A percentile compares a stretch with the other conserved stretches of the same genome.
Conservation (phyloP, 202 grass and related monocot genomes). For the Setaria italica region DNA sequence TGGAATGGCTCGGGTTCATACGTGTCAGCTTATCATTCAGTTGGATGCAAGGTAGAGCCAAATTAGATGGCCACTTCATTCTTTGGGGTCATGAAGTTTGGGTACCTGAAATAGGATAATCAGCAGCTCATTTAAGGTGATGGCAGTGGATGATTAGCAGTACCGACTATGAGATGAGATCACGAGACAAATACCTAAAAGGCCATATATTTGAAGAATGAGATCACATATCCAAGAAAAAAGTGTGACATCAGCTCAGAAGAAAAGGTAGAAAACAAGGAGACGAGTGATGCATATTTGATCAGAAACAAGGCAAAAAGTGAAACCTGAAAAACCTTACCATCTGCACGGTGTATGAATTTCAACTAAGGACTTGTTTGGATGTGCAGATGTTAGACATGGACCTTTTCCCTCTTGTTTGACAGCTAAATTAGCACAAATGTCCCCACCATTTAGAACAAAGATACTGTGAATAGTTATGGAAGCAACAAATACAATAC, state of each 20-base stretch:
- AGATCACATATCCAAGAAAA: background rate
- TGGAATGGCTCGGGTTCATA: constrained; percentile 7
- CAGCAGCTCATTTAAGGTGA: constrained; percentile 16
- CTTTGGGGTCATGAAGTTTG: constrained; percentile 29
- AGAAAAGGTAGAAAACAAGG: background rate
- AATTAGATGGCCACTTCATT: constrained; percentile 51
- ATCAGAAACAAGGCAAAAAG: too few species aligned
- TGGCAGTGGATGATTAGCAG: background rate
- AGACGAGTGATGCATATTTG: background rate
- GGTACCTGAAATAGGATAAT: constrained; percentile 20
- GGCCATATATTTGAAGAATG: background rate
- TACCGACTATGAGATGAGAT: constrained; percentile 24
- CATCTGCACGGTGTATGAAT: background rate
- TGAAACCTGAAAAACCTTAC: background rate
- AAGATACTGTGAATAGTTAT: background rate
- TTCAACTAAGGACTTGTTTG: background rate
- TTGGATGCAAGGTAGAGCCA: constrained; percentile 33
- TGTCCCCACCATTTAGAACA: background rate
- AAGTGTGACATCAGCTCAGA: constrained; percentile 10
- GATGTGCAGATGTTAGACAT: background rate
- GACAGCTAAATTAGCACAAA: background rate
- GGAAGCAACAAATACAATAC: background rate
- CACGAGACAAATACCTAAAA: constrained; percentile 16
- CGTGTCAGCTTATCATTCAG: constrained; percentile 17
- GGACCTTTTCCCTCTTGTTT: background rate